Percentiles rank a stretch among this genome's conserved stretches.
phyloP scores from a whole-genome alignment of 371 early-diverging fungal species.

The Encephalitozoon romaleae region DNA sequence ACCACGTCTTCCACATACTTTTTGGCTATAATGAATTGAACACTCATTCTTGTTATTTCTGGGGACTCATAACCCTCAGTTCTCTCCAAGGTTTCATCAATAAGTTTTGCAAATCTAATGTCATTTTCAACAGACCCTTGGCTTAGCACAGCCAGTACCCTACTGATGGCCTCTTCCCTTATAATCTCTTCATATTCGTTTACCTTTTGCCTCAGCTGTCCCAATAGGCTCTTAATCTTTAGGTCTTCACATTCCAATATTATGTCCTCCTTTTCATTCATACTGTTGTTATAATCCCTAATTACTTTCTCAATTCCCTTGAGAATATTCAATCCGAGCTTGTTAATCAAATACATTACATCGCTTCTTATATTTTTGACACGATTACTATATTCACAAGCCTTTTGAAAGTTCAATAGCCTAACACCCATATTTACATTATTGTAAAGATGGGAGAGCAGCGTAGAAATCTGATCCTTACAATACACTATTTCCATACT shows the following conservation, averaged over 20 bases:
- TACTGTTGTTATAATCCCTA: neutral
- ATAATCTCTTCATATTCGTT: neutral
- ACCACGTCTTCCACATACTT: slow-evolving; percentile 44
- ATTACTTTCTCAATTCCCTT: neutral
- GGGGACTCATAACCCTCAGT: slow-evolving; percentile 26
- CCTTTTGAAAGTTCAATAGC: neutral
- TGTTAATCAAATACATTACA: neutral
- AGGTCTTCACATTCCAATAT: neutral
- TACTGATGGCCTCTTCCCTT: neutral
- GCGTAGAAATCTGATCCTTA: neutral
- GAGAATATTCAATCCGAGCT: neutral
- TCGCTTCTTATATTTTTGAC: neutral
- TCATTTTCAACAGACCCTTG: slow-evolving; percentile 33
- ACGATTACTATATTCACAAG: neutral
- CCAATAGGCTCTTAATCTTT: neutral
- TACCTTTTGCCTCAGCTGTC: neutral
- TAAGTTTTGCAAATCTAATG: slow-evolving; percentile 26
- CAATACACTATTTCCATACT: neutral
- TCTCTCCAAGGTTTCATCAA: slow-evolving; percentile 24
- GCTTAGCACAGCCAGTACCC: slow-evolving; percentile 1
- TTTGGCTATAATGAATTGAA: slow-evolving; percentile 38
- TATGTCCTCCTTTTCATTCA: neutral
- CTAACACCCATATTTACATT: neutral
- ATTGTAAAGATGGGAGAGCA: neutral
- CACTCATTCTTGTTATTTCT: slow-evolving; percentile 25